phyloP scores from a whole-genome alignment of 176 grass and related monocot species.

The Cocos nucifera region DNA sequence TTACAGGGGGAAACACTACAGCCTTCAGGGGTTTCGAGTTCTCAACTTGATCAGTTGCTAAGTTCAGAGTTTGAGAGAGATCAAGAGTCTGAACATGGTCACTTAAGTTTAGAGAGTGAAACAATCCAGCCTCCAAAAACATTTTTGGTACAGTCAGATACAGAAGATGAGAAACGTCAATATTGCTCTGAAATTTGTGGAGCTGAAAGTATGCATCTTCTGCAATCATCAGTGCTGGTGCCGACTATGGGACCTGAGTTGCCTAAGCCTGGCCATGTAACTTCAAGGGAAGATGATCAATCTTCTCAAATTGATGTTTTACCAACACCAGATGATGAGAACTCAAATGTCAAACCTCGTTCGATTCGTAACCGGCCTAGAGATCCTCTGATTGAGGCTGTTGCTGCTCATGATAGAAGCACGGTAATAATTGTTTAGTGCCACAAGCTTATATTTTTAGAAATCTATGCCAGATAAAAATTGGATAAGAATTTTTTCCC shows the following conservation, averaged over 20 bases:
- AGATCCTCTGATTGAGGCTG: slow-evolving; percentile 90
- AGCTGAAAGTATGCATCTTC: slow-evolving; percentile 9
- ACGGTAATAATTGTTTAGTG: slow-evolving; percentile 37
- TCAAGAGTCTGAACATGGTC: slow-evolving; percentile 25
- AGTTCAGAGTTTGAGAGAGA: slow-evolving; percentile 16
- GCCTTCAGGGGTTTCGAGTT: neutral
- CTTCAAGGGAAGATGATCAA: slow-evolving; percentile 41
- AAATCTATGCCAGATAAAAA: too few species aligned
- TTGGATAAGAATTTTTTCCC: slow-evolving; percentile 2
- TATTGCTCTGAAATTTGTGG: slow-evolving; percentile 12
- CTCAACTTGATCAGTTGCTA: neutral
- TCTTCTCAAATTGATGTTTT: slow-evolving; percentile 24
- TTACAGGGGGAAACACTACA: slow-evolving; percentile 2
- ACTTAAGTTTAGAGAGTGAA: slow-evolving; percentile 29
- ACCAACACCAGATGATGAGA: slow-evolving; percentile 33
- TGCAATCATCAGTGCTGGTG: slow-evolving; percentile 34
- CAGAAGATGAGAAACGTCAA: slow-evolving; percentile 13
- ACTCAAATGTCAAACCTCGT: slow-evolving; percentile 39
- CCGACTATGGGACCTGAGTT: slow-evolving; percentile 48
- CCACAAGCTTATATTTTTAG: too few species aligned
- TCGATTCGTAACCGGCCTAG: slow-evolving; percentile 82
- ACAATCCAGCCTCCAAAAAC: slow-evolving; percentile 7
- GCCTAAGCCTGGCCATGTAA: slow-evolving; percentile 61
- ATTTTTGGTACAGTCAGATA: neutral
- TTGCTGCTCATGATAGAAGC: slow-evolving; percentile 94